Percentiles rank a stretch among this genome's conserved stretches.
These are phyloP conservation scores for Leptographium flavum DNA, from an alignment of 2,329 filamentous ascomycete genomes.

Conservation along the genomic window DNA sequence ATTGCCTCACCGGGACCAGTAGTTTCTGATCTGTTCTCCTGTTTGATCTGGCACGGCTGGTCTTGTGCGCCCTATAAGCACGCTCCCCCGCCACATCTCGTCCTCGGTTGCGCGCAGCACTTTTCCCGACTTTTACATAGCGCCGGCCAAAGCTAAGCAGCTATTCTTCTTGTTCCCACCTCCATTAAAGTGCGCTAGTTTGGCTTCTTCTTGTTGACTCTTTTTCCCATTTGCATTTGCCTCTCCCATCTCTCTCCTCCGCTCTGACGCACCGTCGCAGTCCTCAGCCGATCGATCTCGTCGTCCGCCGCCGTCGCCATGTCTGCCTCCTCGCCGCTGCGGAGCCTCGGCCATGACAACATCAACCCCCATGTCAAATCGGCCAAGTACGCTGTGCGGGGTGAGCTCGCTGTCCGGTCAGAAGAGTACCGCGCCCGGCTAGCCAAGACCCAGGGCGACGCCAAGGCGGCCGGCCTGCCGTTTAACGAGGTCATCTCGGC, in stretches of 20 bases:
- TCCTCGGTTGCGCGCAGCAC: neutral
- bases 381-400: conserved; percentile 92
- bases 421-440: conserved; percentile 77
- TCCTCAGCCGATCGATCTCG: neutral
- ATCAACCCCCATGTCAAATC: conserved; percentile 82
- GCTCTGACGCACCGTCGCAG: neutral
- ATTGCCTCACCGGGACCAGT: no score
- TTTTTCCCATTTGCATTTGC: no score
- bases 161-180: neutral
- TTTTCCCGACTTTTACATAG: neutral
- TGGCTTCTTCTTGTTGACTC: neutral
- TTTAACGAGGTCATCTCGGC: conserved; percentile 88
- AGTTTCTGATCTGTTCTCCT: no score
- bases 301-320: conserved; percentile 12
- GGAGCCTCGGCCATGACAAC: conserved; percentile 59
- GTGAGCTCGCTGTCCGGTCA: conserved; percentile 85
- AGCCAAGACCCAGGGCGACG: conserved; percentile 35
- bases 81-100: no score
- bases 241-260: neutral
- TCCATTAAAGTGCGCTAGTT: neutral
- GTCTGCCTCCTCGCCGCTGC: conserved; percentile 21
- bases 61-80: no score
- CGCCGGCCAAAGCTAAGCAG: neutral
- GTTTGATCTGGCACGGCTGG: no score
- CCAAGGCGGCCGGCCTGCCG: conserved; percentile 37